Evolutionary conservation across 1,284 basidiomycete genomes (phyloP).

Genomic region (Leccinum holopus): DNA sequence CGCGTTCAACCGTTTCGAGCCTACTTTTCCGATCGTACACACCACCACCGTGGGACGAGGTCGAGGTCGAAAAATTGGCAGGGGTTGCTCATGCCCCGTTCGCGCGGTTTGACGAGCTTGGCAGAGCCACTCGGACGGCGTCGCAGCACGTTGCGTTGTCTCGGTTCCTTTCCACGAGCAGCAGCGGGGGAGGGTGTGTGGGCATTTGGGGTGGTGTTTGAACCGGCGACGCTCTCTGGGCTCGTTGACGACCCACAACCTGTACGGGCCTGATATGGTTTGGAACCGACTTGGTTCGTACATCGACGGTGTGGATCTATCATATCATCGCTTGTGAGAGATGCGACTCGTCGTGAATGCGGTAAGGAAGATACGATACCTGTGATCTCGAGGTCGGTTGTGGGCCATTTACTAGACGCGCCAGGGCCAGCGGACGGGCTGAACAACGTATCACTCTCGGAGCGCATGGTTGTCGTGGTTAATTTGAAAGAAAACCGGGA

Average conservation of each 20-base stretch:
- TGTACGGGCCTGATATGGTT: not conserved
- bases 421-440: slow-evolving; percentile 14
- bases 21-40: too few relatives aligned
- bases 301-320: slow-evolving; percentile 24
- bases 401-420: slow-evolving; percentile 12
- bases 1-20: too few relatives aligned
- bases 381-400: slow-evolving; percentile 27
- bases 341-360: not conserved
- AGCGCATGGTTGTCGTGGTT: not conserved
- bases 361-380: slow-evolving; percentile 3
- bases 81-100: slow-evolving; percentile 15
- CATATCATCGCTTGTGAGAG: not conserved
- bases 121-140: slow-evolving; percentile 42
- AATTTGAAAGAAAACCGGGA: slow-evolving; percentile 28
- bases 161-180: slow-evolving; percentile 23
- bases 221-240: slow-evolving; percentile 16
- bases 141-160: slow-evolving; percentile 45
- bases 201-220: slow-evolving; percentile 1
- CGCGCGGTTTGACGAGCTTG: slow-evolving; percentile 28
- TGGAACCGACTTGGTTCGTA: slow-evolving; percentile 16
- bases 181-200: not conserved
- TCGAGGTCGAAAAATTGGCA: not conserved
- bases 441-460: slow-evolving; percentile 14
- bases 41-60: too few relatives aligned
- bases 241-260: slow-evolving; percentile 2